These are phyloP conservation scores for Colletotrichum sp. DNA, from an alignment of 2,329 filamentous ascomycete genomes.

Conservation along the genomic window DNA sequence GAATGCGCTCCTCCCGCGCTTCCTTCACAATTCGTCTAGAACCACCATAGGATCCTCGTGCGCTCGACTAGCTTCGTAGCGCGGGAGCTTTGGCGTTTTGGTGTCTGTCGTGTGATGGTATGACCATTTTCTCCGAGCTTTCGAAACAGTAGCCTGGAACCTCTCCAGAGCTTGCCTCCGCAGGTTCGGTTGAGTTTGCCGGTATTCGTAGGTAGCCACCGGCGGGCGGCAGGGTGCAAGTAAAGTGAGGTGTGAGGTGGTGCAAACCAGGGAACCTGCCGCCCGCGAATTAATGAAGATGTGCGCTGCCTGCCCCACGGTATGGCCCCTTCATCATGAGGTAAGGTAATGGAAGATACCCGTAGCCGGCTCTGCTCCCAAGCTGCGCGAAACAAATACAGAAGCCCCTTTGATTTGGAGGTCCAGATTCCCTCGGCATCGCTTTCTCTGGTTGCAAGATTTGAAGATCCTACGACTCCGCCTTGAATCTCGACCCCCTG, in stretches of 20 bases:
- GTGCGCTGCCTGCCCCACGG: background rate
- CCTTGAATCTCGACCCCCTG: background rate
- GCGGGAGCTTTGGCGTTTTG: background rate
- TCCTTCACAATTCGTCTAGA: background rate
- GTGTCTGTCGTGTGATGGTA: background rate
- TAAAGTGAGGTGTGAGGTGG: background rate
- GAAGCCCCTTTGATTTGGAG: background rate
- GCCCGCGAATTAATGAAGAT: background rate
- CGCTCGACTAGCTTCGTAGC: background rate
- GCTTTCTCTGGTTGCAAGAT: background rate
- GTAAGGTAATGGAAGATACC: no score
- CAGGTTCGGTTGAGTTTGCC: background rate
- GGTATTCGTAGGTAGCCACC: background rate
- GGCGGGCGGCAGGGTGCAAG: background rate
- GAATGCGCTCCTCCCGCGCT: background rate
- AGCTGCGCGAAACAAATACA: background rate
- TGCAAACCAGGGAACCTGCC: background rate
- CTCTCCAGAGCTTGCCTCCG: background rate
- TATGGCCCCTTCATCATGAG: background rate
- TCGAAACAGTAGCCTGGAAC: constrained; percentile 2
- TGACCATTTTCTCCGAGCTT: background rate
- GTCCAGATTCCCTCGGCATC: background rate
- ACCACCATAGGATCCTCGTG: background rate
- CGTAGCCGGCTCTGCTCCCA: background rate
- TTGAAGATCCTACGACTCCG: background rate